These are phyloP conservation scores for Neurospora sp. DNA, from an alignment of 495 filamentous ascomycete species.

Conservation along the genomic window DNA sequence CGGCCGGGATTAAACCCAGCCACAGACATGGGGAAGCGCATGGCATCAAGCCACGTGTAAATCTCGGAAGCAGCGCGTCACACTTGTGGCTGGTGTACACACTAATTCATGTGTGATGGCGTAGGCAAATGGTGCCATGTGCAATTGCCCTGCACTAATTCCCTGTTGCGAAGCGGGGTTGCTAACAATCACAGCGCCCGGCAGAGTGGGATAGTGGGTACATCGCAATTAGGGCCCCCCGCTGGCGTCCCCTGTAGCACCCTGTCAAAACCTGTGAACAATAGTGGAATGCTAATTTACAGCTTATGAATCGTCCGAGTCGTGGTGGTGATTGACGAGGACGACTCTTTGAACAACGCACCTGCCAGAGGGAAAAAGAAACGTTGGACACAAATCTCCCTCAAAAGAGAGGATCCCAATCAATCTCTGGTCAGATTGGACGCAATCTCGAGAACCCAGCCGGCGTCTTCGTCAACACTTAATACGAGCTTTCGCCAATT, in stretches of 20 bases:
- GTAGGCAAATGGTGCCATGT: not conserved
- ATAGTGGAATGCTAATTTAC: not conserved
- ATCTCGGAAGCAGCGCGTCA: not conserved
- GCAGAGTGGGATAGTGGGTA: not conserved
- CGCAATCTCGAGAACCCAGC: not conserved
- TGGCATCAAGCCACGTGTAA: not conserved
- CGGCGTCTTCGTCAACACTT: not conserved
- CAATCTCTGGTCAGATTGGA: not conserved
- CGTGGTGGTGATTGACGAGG: not conserved
- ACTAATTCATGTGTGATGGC: not conserved
- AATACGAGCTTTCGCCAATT: not conserved
- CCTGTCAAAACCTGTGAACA: too few relatives aligned
- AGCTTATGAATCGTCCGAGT: not conserved
- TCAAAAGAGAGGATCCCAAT: not conserved
- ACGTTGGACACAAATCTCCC: not conserved
- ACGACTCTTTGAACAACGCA: not conserved
- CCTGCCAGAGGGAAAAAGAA: not conserved
- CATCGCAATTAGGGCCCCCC: not conserved
- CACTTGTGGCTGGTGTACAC: not conserved
- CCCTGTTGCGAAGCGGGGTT: not conserved
- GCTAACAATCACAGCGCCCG: not conserved
- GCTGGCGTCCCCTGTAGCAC: not conserved
- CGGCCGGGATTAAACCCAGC: not conserved
- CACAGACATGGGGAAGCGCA: not conserved
- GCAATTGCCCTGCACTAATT: not conserved